phyloP scores from a whole-genome alignment of 2,329 filamentous ascomycete species.

The Cladorrhinum sp. region DNA sequence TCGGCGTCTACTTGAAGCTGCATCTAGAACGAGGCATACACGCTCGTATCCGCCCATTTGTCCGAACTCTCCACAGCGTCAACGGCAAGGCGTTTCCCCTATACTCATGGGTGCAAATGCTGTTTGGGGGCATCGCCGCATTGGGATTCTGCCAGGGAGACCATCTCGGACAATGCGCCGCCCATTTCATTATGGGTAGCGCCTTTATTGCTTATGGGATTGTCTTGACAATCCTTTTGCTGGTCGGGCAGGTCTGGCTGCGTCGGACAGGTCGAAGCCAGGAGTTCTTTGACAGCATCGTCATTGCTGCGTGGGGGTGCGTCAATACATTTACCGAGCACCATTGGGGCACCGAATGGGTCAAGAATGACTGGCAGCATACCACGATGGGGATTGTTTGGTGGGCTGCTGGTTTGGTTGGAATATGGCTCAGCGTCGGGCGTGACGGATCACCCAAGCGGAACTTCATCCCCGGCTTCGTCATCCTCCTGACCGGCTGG shows the following conservation, averaged over 20 bases:
- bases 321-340: conserved; percentile 99
- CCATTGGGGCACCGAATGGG: conserved; percentile 86
- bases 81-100: conserved; percentile 86
- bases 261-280: conserved; percentile 79
- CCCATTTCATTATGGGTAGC: conserved; percentile 98
- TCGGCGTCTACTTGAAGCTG: conserved; percentile 84
- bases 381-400: conserved; percentile 99
- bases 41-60: conserved; percentile 68
- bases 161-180: conserved; percentile 86
- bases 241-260: conserved; percentile 87
- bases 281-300: conserved; percentile 90
- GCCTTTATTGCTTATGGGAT: conserved; percentile 95
- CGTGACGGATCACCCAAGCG: conserved; percentile 82
- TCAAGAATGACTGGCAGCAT: conserved; percentile 91
- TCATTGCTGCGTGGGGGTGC: conserved; percentile 93
- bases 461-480: conserved; percentile 88
- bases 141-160: conserved; percentile 91
- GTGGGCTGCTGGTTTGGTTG: conserved; percentile 91
- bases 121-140: conserved; percentile 91
- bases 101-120: conserved; percentile 85
- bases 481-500: conserved; percentile 90
- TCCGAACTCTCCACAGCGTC: conserved; percentile 73
- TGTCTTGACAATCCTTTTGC: conserved; percentile 76
- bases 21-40: conserved; percentile 84
- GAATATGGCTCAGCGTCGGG: conserved; percentile 85